A percentile compares a stretch with the other conserved stretches of the same genome.
These are phyloP conservation scores for Triticum turgidum DNA, from an alignment of 176 grass and related monocot genomes.

Conservation along the genomic window DNA sequence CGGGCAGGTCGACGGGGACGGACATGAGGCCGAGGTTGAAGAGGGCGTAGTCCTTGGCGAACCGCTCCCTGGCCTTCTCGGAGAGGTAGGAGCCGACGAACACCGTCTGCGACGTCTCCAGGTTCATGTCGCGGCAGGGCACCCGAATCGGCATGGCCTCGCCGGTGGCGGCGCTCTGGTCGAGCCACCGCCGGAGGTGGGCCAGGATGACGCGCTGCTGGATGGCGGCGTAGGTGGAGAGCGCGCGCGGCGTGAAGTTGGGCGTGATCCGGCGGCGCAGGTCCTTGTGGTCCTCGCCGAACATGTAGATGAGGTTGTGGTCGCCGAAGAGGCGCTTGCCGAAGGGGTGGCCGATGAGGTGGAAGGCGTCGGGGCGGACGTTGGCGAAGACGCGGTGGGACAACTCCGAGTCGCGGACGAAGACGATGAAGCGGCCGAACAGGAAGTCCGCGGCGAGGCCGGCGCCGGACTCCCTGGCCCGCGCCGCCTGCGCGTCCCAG, in stretches of 20 bases:
- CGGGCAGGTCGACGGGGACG: slow-evolving; percentile 74
- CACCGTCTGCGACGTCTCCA: slow-evolving; percentile 91
- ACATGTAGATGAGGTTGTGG: slow-evolving; percentile 89
- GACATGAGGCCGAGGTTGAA: slow-evolving; percentile 91
- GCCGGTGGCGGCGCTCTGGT: neutral
- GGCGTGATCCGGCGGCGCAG: slow-evolving; percentile 61
- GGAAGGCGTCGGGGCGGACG: slow-evolving; percentile 76
- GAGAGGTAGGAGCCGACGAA: slow-evolving; percentile 75
- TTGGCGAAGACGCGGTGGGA: slow-evolving; percentile 78
- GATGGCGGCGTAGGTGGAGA: slow-evolving; percentile 59
- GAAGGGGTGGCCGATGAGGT: slow-evolving; percentile 73
- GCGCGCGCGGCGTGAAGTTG: slow-evolving; percentile 65
- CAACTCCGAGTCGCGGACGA: slow-evolving; percentile 64
- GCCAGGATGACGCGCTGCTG: slow-evolving; percentile 64
- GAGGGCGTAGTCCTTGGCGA: slow-evolving; percentile 68
- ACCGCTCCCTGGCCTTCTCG: slow-evolving; percentile 39
- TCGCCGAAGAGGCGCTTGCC: slow-evolving; percentile 78
- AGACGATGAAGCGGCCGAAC: slow-evolving; percentile 65
- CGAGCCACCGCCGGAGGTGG: slow-evolving; percentile 55
- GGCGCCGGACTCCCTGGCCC: slow-evolving; percentile 39
- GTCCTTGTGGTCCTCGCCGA: slow-evolving; percentile 70
- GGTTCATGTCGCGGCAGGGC: slow-evolving; percentile 86
- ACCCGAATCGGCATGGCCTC: slow-evolving; percentile 48
- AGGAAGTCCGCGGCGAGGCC: slow-evolving; percentile 65
- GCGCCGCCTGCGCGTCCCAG: slow-evolving; percentile 51